Evolutionary conservation across 805 yeast genomes (phyloP).

Genomic region (Komagataella ulmi): DNA sequence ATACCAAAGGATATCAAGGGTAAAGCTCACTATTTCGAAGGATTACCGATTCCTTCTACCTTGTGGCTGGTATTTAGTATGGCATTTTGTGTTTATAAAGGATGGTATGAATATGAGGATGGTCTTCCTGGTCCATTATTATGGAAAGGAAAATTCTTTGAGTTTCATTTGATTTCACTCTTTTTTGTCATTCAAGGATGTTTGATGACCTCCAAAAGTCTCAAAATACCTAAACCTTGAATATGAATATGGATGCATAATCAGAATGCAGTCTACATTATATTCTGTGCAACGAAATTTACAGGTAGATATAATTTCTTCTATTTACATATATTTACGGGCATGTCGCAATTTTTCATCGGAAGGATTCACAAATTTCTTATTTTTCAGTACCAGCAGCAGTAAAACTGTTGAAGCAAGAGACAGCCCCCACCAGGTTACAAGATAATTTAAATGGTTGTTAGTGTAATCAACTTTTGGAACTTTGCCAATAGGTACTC

Average conservation of each 20-base stretch:
- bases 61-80: constrained; percentile 59
- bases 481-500: constrained; percentile 79
- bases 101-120: constrained; percentile 17
- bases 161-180: constrained; percentile 59
- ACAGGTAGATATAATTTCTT: not conserved
- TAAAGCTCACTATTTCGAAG: constrained; percentile 87
- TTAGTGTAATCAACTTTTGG: constrained; percentile 78
- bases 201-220: constrained; percentile 80
- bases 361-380: constrained; percentile 21
- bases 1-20: constrained; percentile 85
- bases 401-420: constrained; percentile 61
- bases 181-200: constrained; percentile 73
- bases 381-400: constrained; percentile 32
- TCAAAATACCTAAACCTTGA: constrained; percentile 79
- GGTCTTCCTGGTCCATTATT: constrained; percentile 55
- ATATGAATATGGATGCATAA: not conserved
- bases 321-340: constrained; percentile 19
- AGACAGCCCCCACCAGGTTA: constrained; percentile 91
- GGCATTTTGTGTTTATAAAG: constrained; percentile 51
- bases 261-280: not conserved
- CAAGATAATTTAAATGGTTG: constrained; percentile 82
- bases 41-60: constrained; percentile 90
- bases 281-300: not conserved
- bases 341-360: constrained; percentile 39
- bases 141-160: constrained; percentile 43